Percentiles rank a stretch among this genome's conserved stretches.
Conservation (phyloP, 495 filamentous ascomycete genomes). For the Xylaria sp. region DNA sequence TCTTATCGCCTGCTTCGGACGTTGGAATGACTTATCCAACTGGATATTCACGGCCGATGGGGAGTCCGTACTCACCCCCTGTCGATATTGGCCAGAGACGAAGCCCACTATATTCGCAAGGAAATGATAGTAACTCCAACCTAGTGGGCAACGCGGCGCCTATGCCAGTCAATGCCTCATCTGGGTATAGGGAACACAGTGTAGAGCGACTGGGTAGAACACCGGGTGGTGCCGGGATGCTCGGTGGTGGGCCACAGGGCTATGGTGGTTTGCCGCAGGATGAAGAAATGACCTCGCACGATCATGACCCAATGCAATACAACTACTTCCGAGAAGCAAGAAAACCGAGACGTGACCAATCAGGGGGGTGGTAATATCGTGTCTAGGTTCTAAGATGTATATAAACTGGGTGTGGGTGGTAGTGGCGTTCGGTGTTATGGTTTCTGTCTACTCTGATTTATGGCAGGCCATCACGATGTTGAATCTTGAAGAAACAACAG, state of each 20-base stretch:
- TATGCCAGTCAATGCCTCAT: slow-evolving; percentile 52
- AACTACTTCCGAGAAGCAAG: slow-evolving; percentile 48
- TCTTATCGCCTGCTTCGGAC: slow-evolving; percentile 35
- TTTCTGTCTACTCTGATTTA: slow-evolving; percentile 20
- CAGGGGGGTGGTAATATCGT: slow-evolving; percentile 21
- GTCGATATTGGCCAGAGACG: slow-evolving; percentile 31
- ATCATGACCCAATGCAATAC: slow-evolving; percentile 46
- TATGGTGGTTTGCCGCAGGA: slow-evolving; percentile 60
- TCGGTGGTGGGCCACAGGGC: slow-evolving; percentile 59
- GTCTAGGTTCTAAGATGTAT: slow-evolving; percentile 1
- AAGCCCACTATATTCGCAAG: slow-evolving; percentile 48
- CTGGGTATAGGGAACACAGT: slow-evolving; percentile 47
- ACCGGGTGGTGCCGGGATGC: slow-evolving; percentile 48
- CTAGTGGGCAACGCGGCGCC: slow-evolving; percentile 52
- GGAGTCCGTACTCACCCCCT: slow-evolving; percentile 32
- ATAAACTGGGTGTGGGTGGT: slow-evolving; percentile 20
- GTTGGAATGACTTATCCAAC: slow-evolving; percentile 38
- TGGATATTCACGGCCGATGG: slow-evolving; percentile 37
- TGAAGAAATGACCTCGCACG: slow-evolving; percentile 37
- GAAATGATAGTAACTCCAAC: slow-evolving; percentile 54
- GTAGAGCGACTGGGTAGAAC: slow-evolving; percentile 37
- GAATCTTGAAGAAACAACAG: slow-evolving; percentile 8
- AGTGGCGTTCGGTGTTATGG: slow-evolving; percentile 20
- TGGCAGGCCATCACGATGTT: slow-evolving; percentile 24
- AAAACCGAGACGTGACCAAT: slow-evolving; percentile 26